These are phyloP conservation scores for Silene uniflora DNA, from an alignment of 148 eudicot species.

Conservation along the genomic window DNA sequence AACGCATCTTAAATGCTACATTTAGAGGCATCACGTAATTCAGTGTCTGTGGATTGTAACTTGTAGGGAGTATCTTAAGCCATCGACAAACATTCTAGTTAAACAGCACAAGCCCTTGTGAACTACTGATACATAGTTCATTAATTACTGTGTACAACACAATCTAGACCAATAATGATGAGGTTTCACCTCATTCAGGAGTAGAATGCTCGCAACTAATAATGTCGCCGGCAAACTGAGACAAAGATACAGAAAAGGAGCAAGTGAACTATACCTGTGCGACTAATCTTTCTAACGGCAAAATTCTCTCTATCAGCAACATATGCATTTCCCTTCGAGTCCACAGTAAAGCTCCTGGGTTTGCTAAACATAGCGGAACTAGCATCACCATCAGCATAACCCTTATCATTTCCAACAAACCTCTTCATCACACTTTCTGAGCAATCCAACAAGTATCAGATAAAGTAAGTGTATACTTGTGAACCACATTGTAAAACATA, in stretches of 20 bases:
- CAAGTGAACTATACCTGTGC: constrained; percentile 38
- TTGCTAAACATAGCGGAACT: constrained; percentile 43
- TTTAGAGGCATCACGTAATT: too few species aligned
- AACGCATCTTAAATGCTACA: too few species aligned
- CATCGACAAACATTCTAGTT: not conserved
- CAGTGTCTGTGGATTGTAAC: too few species aligned
- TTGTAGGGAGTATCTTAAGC: not conserved
- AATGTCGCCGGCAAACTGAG: not conserved
- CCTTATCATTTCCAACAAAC: constrained; percentile 44
- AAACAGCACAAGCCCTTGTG: not conserved
- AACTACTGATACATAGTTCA: too few species aligned
- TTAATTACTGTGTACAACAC: too few species aligned
- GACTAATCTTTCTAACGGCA: constrained; percentile 63
- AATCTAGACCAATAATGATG: not conserved
- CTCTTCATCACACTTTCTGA: constrained; percentile 46
- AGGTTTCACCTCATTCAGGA: not conserved
- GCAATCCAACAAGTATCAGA: not conserved
- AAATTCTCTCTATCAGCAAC: constrained; percentile 56
- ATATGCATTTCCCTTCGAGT: constrained; percentile 60
- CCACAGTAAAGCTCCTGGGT: constrained; percentile 71
- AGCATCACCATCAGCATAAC: constrained; percentile 51
- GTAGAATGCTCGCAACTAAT: not conserved
- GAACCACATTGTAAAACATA: not conserved
- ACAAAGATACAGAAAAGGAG: not conserved
- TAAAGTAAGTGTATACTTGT: not conserved